phyloP scores from a whole-genome alignment of 2,329 filamentous ascomycete genomes.

The Fusarium miscanthi region DNA sequence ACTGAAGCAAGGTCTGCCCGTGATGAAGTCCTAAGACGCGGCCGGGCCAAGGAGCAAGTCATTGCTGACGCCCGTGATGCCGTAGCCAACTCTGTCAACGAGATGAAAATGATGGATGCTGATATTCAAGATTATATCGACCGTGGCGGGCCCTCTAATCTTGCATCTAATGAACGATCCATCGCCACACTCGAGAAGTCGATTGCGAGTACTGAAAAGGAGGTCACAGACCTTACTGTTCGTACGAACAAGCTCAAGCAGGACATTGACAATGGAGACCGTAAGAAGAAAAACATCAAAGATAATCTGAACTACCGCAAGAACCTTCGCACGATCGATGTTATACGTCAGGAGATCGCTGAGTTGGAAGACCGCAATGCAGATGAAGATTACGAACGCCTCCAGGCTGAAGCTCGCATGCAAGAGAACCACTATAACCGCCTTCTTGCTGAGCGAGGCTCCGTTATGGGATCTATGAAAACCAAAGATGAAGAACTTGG shows the following conservation, averaged over 20 bases:
- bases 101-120: conserved; percentile 78
- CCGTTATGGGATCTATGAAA: conserved; percentile 81
- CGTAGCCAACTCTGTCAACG: conserved; percentile 78
- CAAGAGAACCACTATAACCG: conserved; percentile 76
- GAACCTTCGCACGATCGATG: conserved; percentile 74
- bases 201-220: conserved; percentile 72
- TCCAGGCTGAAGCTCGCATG: conserved; percentile 74
- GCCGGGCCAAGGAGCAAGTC: conserved; percentile 77
- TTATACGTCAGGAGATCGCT: conserved; percentile 74
- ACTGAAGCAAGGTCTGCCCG: conserved; percentile 79
- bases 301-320: conserved; percentile 91
- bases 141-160: conserved; percentile 76
- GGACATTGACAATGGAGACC: conserved; percentile 81
- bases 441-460: conserved; percentile 77
- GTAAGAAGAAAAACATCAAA: conserved; percentile 84
- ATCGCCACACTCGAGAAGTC: conserved; percentile 75
- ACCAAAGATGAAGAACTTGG: conserved; percentile 85
- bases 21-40: conserved; percentile 79
- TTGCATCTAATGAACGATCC: conserved; percentile 75
- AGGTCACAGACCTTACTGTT: conserved; percentile 73
- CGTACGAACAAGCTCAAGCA: conserved; percentile 82
- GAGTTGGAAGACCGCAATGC: conserved; percentile 83
- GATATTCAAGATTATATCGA: conserved; percentile 86
- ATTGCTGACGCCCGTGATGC: conserved; percentile 77
- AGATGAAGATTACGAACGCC: conserved; percentile 81